These are phyloP conservation scores for Monosporozyma aerobia DNA, from an alignment of 805 yeast genomes.

Conservation along the genomic window DNA sequence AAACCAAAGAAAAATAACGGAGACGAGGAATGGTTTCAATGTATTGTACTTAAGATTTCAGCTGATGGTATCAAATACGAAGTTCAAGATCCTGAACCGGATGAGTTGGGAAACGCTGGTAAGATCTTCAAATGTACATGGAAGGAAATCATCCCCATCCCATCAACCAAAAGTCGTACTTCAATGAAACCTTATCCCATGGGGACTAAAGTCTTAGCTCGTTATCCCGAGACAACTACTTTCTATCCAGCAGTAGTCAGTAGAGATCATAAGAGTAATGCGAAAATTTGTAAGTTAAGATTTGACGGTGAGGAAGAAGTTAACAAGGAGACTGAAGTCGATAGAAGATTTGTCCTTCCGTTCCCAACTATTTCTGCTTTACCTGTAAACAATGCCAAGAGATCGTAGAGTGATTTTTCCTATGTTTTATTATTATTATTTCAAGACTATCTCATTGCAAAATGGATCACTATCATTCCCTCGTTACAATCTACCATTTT, in stretches of 20 bases:
- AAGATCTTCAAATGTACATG: slow-evolving; percentile 74
- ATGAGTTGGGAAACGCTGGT: slow-evolving; percentile 82
- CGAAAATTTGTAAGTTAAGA: slow-evolving; percentile 51
- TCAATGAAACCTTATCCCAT: slow-evolving; percentile 40
- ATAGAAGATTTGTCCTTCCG: slow-evolving; percentile 72
- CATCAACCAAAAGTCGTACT: slow-evolving; percentile 20
- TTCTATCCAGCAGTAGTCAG: slow-evolving; percentile 91
- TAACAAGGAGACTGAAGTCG: slow-evolving; percentile 90
- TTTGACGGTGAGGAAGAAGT: slow-evolving; percentile 98
- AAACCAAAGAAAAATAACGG: slow-evolving; percentile 41
- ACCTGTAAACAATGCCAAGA: slow-evolving; percentile 3
- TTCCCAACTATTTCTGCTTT: slow-evolving; percentile 37
- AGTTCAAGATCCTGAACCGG: slow-evolving; percentile 97
- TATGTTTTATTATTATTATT: not conserved
- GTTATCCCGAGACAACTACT: slow-evolving; percentile 96
- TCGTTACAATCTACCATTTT: too few species aligned
- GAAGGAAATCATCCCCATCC: slow-evolving; percentile 70
- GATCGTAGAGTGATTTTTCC: not conserved
- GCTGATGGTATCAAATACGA: slow-evolving; percentile 72
- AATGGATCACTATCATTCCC: too few species aligned
- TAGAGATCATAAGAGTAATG: slow-evolving; percentile 64
- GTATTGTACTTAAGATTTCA: slow-evolving; percentile 73
- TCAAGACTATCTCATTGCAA: not conserved
- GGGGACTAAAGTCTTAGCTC: slow-evolving; percentile 77
- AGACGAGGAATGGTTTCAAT: slow-evolving; percentile 92